Evolutionary conservation across 2,329 filamentous ascomycete genomes (phyloP), one percentile per base, ranked within the genome.

Genomic region (Remersonia thermophila): DNA sequence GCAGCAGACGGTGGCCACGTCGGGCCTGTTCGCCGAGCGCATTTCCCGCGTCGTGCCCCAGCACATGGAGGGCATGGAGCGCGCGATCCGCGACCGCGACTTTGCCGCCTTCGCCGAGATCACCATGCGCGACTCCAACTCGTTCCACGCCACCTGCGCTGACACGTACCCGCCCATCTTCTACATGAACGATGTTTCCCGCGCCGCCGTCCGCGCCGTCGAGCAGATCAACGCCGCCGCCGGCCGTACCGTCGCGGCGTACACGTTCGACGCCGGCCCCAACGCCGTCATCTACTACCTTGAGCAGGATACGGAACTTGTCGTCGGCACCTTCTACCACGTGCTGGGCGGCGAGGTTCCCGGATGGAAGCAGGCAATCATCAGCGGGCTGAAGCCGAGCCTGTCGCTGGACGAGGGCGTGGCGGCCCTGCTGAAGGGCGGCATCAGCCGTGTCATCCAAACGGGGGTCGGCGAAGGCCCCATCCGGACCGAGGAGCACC

Each of bases 121-220:
- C 43, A 94, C 91, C 12, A 98, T 95, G 87, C 80, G 79, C 58
- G 91, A 98, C 57, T 93, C 83, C 55, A 98, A 98, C 65, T 84
- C 78, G 41, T 98, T 98, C 76, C 91, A 98, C 60, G 84, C 91
- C 27, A 85, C 80, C 39, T 96, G 91, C 58, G 67, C 93, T 50
- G 91, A 98, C 57, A 96, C 91, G 2, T 86, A 85, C 62, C 91
- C 93, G 30, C 91, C 93, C 13, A 98, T 98, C 55, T 95, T 94
- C 62, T 98, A 98, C 68, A 79, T 98, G 70, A 98, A 95, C 62
- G 91, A 98, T 56, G 79, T 89, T 12, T 89, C 81, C 14, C 70
- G 82, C 27, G 85, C 89, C 1, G 86, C 89, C 5, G 84, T 98
- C 41, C 73, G 84, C 35, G 77, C 85, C 12, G 87, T 95, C 20